Conservation (phyloP, 2,329 filamentous ascomycete species). For the Sporothrix variecibatus region DNA sequence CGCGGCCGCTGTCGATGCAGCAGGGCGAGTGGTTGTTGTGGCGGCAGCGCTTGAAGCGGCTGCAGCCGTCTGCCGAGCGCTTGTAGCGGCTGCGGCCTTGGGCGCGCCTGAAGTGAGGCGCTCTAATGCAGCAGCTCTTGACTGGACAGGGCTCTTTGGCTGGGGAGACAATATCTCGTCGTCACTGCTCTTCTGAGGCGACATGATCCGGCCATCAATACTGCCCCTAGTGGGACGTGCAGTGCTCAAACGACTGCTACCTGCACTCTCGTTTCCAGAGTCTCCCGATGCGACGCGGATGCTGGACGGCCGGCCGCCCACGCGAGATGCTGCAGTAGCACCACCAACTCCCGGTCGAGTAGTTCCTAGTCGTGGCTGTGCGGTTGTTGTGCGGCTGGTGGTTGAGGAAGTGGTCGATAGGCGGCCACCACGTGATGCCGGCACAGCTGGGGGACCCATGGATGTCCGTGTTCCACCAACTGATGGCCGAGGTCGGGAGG, state of each 20-base stretch:
- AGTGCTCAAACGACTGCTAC: conserved; percentile 33
- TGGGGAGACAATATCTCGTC: conserved; percentile 53
- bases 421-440: conserved; percentile 47
- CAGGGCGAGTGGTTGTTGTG: conserved; percentile 36
- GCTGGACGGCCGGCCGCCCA: conserved; percentile 42
- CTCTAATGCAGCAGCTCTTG: conserved; percentile 55
- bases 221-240: conserved; percentile 41
- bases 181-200: conserved; percentile 52
- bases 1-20: conserved; percentile 44
- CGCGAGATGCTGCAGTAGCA: conserved; percentile 35
- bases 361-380: neutral
- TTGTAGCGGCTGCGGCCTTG: neutral
- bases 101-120: conserved; percentile 47
- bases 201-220: conserved; percentile 38
- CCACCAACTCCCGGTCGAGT: conserved; percentile 34
- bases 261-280: conserved; percentile 43
- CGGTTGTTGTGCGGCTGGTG: conserved; percentile 35
- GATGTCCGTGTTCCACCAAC: conserved; percentile 58
- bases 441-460: conserved; percentile 66
- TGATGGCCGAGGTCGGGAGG: conserved; percentile 50
- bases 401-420: conserved; percentile 47
- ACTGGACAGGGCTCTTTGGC: conserved; percentile 52
- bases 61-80: conserved; percentile 24
- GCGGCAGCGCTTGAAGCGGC: conserved; percentile 34
- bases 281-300: conserved; percentile 51